Base-by-base conservation (phyloP, 2,329 filamentous ascomycete species). In the Colletotrichum coccodes region DNA sequence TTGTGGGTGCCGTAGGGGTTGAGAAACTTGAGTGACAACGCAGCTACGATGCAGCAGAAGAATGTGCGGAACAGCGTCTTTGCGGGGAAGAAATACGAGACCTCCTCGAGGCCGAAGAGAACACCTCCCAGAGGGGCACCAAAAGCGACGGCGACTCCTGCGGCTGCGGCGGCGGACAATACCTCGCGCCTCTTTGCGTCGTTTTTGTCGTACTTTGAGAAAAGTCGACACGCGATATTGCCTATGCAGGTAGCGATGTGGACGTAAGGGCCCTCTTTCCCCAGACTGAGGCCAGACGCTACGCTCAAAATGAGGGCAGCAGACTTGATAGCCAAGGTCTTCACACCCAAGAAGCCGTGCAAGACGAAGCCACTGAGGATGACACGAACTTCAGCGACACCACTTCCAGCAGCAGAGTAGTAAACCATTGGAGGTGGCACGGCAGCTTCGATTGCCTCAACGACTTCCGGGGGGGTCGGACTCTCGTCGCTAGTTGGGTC, bases 61-160 rank as follows among this genome's bases (percentile, higher is more conserved):
- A 99, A 99, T 0, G 96, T 98, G 60, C 96, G 87, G 83, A 99
- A 99, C 9, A 99, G 87, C 0, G 95, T 98, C 82, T 99, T 98
- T 6, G 95, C 94, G 0, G 96, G 95, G 78, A 98, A 98, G 80
- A 98, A 98, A 80, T 98, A 98, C 73, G 93, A 90, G 71, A 98
- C 95, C 85, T 98, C 96, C 80, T 99, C 96, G 34, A 98, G 81
- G 38, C 94, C 94, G 79, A 98, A 98, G 3, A 98, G 85, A 1
- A 98, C 94, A 60, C 95, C 95, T 9, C 94, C 94, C 0, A 90
- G 76, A 47, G 95, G 95, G 1, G 95, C 94, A 42, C 95, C 95
- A 77, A 98, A 98, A 14, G 95, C 95, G 36, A 98, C 95, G 12
- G 95, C 93, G 6, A 98, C 94, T 77, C 95, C 95, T 61, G 94